phyloP scores from a whole-genome alignment of 768 basidiomycete genomes.

The Crassisporium funariophilum region DNA sequence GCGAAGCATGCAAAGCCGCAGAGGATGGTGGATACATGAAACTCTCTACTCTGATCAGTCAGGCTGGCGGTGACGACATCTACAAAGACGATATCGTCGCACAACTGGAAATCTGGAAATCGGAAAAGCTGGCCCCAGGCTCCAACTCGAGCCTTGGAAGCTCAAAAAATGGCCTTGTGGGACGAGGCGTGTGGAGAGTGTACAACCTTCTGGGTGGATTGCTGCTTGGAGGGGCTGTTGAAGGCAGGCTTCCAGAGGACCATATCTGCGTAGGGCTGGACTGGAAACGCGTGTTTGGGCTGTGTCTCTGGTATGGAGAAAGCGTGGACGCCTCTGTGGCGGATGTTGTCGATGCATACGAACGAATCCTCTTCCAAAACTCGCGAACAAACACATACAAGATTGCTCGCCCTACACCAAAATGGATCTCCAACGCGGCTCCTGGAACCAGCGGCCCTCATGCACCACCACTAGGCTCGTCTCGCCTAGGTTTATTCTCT shows the following conservation, averaged over 20 bases:
- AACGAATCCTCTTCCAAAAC: constrained; percentile 37
- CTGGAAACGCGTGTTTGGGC: constrained; percentile 92
- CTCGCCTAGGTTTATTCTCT: constrained; percentile 30
- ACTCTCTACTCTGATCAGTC: constrained; percentile 86
- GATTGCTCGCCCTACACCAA: constrained; percentile 60
- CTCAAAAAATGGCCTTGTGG: constrained; percentile 42
- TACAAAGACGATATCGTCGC: constrained; percentile 72
- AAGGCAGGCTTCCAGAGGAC: constrained; percentile 42
- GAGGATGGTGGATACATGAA: constrained; percentile 77
- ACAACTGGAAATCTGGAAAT: constrained; percentile 84
- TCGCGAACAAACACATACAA: constrained; percentile 27
- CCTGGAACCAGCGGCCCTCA: constrained; percentile 14
- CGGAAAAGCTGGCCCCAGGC: constrained; percentile 51
- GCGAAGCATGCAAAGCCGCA: constrained; percentile 75
- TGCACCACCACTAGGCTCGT: constrained; percentile 12
- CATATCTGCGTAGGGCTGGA: constrained; percentile 74
- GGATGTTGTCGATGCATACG: constrained; percentile 68
- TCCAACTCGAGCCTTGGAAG: constrained; percentile 26
- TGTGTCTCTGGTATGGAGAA: constrained; percentile 88
- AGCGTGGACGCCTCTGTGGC: constrained; percentile 70
- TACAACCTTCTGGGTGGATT: constrained; percentile 83
- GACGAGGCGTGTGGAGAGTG: constrained; percentile 66
- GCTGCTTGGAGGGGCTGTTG: constrained; percentile 59
- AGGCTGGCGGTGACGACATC: constrained; percentile 76
- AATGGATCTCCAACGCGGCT: constrained; percentile 52